phyloP scores from a whole-genome alignment of 176 grass and related monocot genomes.

The Coix lacrymajobi region DNA sequence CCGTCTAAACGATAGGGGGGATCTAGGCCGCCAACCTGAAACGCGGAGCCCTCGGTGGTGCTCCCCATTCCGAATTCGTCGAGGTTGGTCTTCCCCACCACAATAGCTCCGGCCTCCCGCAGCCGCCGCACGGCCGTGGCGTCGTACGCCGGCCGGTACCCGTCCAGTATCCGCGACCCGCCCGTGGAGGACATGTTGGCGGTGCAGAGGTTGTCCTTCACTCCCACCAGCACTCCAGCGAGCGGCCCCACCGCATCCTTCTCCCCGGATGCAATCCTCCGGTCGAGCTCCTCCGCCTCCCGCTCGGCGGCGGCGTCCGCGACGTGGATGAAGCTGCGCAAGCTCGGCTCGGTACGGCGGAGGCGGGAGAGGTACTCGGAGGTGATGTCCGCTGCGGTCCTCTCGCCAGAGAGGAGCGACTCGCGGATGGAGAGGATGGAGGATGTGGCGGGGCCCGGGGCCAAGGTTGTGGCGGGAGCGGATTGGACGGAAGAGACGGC shows the following conservation, averaged over 20 bases:
- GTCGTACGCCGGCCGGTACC: constrained; percentile 82
- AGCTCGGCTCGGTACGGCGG: constrained; percentile 68
- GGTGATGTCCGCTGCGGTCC: constrained; percentile 63
- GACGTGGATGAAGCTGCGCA: constrained; percentile 90
- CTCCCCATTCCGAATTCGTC: constrained; percentile 98
- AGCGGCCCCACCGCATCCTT: constrained; percentile 59
- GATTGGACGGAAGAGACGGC: constrained; percentile 40
- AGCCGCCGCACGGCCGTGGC: constrained; percentile 75
- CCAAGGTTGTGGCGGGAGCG: constrained; percentile 36
- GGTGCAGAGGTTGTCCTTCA: constrained; percentile 94
- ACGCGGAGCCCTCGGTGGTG: constrained; percentile 87
- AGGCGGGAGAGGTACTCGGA: constrained; percentile 73
- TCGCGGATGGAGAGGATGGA: constrained; percentile 70
- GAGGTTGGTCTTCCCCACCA: constrained; percentile 89
- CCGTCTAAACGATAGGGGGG: not conserved
- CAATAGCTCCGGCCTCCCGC: constrained; percentile 69
- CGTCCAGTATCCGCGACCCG: constrained; percentile 81
- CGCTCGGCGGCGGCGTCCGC: constrained; percentile 52
- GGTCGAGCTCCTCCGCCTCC: constrained; percentile 70
- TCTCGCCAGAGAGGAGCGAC: constrained; percentile 60
- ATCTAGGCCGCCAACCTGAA: constrained; percentile 49
- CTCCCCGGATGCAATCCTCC: constrained; percentile 46
- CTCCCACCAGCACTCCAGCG: constrained; percentile 69
- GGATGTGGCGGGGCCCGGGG: constrained; percentile 16
- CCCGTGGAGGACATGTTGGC: constrained; percentile 84